These are phyloP conservation scores for Podila verticillata DNA, from an alignment of 192 early-diverging fungal genomes.

Conservation along the genomic window DNA sequence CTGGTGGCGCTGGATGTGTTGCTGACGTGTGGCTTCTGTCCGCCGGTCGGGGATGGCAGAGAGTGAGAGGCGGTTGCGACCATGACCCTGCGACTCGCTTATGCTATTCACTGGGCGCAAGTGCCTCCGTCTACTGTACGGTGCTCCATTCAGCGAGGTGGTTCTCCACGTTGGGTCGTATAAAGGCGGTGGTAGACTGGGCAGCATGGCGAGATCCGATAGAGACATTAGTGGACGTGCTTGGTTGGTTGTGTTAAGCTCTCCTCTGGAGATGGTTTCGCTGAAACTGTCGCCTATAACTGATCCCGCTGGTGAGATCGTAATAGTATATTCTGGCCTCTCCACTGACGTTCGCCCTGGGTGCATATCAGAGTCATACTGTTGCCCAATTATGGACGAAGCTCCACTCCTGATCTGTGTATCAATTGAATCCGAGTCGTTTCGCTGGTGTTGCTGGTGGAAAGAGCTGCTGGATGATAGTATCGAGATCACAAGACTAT, in stretches of 20 bases:
- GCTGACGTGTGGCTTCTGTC: background rate
- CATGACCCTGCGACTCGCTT: background rate
- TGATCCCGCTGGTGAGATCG: background rate
- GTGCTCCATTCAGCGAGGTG: background rate
- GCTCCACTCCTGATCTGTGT: background rate
- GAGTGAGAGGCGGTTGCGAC: background rate
- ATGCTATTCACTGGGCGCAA: background rate
- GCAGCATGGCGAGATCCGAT: background rate
- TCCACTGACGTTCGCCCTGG: background rate
- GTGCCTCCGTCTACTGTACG: background rate
- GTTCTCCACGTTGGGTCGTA: conserved; percentile 33
- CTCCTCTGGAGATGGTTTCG: background rate
- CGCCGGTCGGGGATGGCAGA: conserved; percentile 8
- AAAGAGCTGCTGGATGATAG: conserved; percentile 21
- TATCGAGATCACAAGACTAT: conserved; percentile 31
- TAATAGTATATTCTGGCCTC: background rate
- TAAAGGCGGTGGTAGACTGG: conserved; percentile 17
- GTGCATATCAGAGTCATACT: background rate
- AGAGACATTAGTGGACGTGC: background rate
- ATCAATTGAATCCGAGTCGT: background rate
- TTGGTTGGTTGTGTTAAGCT: background rate
- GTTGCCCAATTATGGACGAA: background rate
- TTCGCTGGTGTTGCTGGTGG: background rate
- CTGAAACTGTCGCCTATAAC: background rate
- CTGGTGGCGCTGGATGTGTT: background rate